Base-by-base conservation (phyloP, 495 filamentous ascomycete species). In the Hypoxylon lienhwacheense region DNA sequence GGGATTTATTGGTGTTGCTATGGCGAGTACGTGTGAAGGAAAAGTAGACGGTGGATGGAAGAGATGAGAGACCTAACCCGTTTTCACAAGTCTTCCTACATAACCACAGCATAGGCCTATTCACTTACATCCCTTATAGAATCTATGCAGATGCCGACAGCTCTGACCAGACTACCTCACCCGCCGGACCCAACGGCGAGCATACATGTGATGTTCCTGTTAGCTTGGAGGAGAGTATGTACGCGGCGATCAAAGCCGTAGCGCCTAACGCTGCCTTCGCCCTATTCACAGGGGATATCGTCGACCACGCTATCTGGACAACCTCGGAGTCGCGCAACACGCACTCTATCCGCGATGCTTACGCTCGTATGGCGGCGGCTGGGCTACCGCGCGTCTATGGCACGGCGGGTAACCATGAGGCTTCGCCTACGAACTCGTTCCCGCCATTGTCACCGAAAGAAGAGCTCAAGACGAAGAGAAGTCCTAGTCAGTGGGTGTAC, bases 401-500 rank as follows among this genome's bases (percentile, higher is more conserved):
- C 17, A 77, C 76, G 3, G 61, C 80, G 2, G 79, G 80, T 1
- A 83, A 84, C 52, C 81, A 84, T 47, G 81, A 84, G 34, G 62
- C 72, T 1, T 71, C 70, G 15, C 81, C 81, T 0, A 63, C 77
- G 5, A 82, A 81, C 47, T 69, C 74, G 7, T 81, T 80, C 53
- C 76, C 76, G 2, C 66, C 2, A 44, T 55, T 14, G 62, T 62
- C 1, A 60, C 67, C 3, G 64, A 56, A 7, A 19, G 17, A 1
- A 8, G 25, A n/a, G 45, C 5, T 19, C 7, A 12, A n/a, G 25
- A 16, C 7, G 16, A 22, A 0, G 21, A 16, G 59, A 53, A 66
- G 68, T 41, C 68, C 58, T 34, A 61, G 71, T 0, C 72, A 78
- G 47, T 84, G 78, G 77, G 69, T 75, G 15, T 84, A 81, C 65